Base-by-base conservation (phyloP, 2,329 filamentous ascomycete species). In the Metarhizium anisopliae region DNA sequence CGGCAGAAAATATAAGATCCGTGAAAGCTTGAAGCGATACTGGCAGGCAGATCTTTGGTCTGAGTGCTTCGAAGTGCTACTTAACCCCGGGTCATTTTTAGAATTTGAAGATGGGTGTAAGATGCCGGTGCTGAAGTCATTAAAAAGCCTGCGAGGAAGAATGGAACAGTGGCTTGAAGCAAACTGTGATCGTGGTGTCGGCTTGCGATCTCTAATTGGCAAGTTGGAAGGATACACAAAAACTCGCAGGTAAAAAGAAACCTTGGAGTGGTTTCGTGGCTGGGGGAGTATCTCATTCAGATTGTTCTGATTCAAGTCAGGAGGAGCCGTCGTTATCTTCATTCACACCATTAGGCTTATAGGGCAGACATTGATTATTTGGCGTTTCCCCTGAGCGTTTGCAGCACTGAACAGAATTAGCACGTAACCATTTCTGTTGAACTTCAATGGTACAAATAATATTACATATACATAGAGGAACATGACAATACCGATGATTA, bases 31-130 rank as follows among this genome's bases (percentile, higher is more conserved):
- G 58, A 99, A 99, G 76, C 75, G 94, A 49, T 99, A 99, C 72
- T 99, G 94, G 94, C 92, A 97, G 76, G 87, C 85, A 51, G 91
- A 96, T 52, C 83, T 97, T 49, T 99, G 94, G 94, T 73, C 68
- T 2, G 84, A 88, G 58, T 85, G 87, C 51, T 95, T 99, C 69
- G 87, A 92, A 61, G 64, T 97, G 57, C 73, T 97, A 61, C 76
- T 99, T 47, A 99, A 99, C 70, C 92, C 93, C 0, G 78, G 81
- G 2, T 78, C 77, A 56, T 84, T 85, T 70, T 70, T 82, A n/a
- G 80, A 80, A 10, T 74, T 67, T 1, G 91, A 92, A 69, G 84
- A 85, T 32, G 83, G 77, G 1, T 72, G 68, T n/a, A 80, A 72
- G 61, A 79, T 96, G 79, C 93, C 93, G 0, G 80, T 93, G 4